phyloP scores from a whole-genome alignment of 192 early-diverging fungal genomes.

The Pilobolus umbonatus region DNA sequence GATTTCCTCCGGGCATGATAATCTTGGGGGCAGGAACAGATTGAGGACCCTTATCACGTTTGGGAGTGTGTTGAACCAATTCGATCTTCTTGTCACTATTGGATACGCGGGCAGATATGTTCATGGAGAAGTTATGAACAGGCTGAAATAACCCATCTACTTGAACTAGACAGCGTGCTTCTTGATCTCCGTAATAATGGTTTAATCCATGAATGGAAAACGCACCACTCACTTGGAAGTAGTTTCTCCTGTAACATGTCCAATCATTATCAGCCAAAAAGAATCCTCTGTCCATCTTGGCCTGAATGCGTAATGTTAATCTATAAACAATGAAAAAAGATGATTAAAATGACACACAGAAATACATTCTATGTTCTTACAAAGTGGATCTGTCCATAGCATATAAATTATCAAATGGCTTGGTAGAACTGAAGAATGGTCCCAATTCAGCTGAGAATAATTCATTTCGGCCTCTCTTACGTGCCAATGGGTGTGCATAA shows the following conservation, averaged over 20 bases:
- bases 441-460: constrained; percentile 47
- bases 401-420: constrained; percentile 58
- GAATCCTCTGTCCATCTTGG: constrained; percentile 91
- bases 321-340: neutral
- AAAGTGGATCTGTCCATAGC: constrained; percentile 53
- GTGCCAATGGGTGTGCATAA: constrained; percentile 19
- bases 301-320: constrained; percentile 43
- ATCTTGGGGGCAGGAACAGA: constrained; percentile 59
- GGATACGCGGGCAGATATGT: constrained; percentile 70
- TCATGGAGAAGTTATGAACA: constrained; percentile 68
- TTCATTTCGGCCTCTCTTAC: constrained; percentile 37
- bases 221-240: constrained; percentile 75
- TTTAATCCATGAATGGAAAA: constrained; percentile 45
- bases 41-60: constrained; percentile 94
- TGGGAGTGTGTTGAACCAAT: constrained; percentile 85
- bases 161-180: constrained; percentile 62
- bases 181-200: constrained; percentile 39
- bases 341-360: neutral
- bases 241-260: constrained; percentile 94
- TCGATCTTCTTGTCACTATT: constrained; percentile 74
- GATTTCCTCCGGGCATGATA: constrained; percentile 55
- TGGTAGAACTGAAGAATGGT: constrained; percentile 68
- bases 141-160: constrained; percentile 47
- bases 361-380: constrained; percentile 28
- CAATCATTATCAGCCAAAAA: constrained; percentile 85